phyloP scores from a whole-genome alignment of 345 rosid genomes.

The Eucalyptus tenuipes region DNA sequence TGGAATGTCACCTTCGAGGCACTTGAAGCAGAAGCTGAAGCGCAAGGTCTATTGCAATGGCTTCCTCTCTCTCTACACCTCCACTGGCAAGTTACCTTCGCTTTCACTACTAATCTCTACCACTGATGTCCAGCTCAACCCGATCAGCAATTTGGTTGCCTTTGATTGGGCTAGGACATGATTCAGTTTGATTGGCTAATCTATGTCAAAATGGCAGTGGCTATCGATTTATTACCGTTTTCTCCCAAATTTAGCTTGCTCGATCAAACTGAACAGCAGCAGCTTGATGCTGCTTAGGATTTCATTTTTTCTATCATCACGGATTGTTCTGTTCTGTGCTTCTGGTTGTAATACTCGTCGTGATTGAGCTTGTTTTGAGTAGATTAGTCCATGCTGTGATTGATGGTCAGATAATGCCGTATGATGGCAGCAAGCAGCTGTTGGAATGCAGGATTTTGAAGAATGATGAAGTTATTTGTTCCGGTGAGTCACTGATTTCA shows the following conservation, averaged over 20 bases:
- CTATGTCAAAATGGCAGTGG: background rate
- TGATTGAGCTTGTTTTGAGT: no score
- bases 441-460: slow-evolving; percentile 25
- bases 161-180: background rate
- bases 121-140: background rate
- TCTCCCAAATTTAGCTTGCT: no score
- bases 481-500: no score
- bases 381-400: background rate
- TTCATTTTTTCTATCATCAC: no score
- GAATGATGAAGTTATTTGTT: no score
- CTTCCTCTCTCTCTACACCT: slow-evolving; percentile 30
- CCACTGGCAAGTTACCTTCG: slow-evolving; percentile 36
- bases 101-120: background rate
- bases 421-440: slow-evolving; percentile 53
- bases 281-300: no score
- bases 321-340: no score
- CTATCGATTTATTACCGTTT: background rate
- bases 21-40: slow-evolving; percentile 43
- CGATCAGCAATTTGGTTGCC: background rate
- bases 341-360: no score
- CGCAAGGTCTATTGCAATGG: slow-evolving; percentile 74
- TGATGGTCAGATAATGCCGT: slow-evolving; percentile 14
- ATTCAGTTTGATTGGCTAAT: no score
- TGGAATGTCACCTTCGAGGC: slow-evolving; percentile 48
- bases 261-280: no score